Conservation (phyloP, 1,284 basidiomycete genomes). For the Austroboletus niveus region DNA sequence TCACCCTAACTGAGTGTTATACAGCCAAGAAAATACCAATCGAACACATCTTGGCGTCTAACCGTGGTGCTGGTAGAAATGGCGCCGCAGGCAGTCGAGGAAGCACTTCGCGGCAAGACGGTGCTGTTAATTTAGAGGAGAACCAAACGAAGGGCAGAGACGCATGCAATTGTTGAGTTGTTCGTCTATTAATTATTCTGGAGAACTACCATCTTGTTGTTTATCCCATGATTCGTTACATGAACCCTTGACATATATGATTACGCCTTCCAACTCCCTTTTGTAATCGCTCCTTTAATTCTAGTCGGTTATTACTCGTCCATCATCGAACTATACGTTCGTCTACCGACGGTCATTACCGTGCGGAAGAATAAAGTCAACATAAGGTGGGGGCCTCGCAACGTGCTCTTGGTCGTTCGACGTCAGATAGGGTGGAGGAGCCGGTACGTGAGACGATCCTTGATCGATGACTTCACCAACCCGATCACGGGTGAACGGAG, state of each 20-base stretch:
- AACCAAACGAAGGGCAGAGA: constrained; percentile 67
- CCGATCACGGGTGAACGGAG: constrained; percentile 32
- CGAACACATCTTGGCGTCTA: constrained; percentile 85
- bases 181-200: constrained; percentile 12
- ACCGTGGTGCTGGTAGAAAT: constrained; percentile 59
- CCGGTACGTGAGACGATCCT: constrained; percentile 41
- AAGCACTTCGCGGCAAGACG: constrained; percentile 52
- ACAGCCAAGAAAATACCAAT: constrained; percentile 95
- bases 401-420: constrained; percentile 37
- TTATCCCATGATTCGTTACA: constrained; percentile 23
- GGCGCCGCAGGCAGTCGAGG: constrained; percentile 56
- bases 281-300: constrained; percentile 33
- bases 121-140: constrained; percentile 72
- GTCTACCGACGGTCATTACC: constrained; percentile 10
- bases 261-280: constrained; percentile 15
- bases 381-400: constrained; percentile 41
- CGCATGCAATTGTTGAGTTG: constrained; percentile 71
- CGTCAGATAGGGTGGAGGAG: constrained; percentile 50
- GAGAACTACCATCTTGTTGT: constrained; percentile 19
- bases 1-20: constrained; percentile 2
- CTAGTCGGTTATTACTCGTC: constrained; percentile 10
- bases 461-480: constrained; percentile 33
- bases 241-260: constrained; percentile 26
- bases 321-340: not conserved
- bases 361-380: constrained; percentile 37